Evolutionary conservation across 768 basidiomycete genomes (phyloP).

Genomic region (Glaciozyma martinii): DNA sequence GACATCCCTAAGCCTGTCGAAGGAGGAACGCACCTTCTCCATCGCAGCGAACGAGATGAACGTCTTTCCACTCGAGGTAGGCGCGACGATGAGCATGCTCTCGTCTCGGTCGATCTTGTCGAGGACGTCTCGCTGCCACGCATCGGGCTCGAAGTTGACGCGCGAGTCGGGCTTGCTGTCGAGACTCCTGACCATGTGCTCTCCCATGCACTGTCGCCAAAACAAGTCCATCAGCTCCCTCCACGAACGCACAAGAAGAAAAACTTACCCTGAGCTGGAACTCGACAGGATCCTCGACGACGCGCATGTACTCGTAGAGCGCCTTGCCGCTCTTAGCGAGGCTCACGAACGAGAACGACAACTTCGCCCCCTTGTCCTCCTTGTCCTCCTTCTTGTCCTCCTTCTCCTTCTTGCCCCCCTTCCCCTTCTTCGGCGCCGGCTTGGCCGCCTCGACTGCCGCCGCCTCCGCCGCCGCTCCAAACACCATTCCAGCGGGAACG

Average conservation of each 20-base stretch:
- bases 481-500: constrained; percentile 21
- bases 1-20: too few relatives aligned
- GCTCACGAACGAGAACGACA: constrained; percentile 52
- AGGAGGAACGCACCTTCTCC: neutral
- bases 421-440: neutral
- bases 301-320: constrained; percentile 33
- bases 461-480: constrained; percentile 4
- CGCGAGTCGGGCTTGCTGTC: constrained; percentile 50
- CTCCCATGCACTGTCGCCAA: constrained; percentile 49
- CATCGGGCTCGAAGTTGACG: constrained; percentile 58
- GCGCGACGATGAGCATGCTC: constrained; percentile 55
- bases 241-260: neutral
- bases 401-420: constrained; percentile 22
- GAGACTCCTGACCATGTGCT: constrained; percentile 65
- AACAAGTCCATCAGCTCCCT: neutral
- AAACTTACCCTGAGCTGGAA: constrained; percentile 52
- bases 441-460: constrained; percentile 6
- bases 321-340: constrained; percentile 35
- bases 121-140: constrained; percentile 59
- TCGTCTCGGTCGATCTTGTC: constrained; percentile 54
- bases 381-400: constrained; percentile 27
- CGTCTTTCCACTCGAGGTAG: constrained; percentile 49
- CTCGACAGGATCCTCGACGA: constrained; percentile 50
- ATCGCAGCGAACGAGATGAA: constrained; percentile 64
- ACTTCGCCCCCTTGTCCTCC: constrained; percentile 19